These are phyloP conservation scores for Penicillium egyptiacum DNA, from an alignment of 495 filamentous ascomycete genomes.

Conservation along the genomic window DNA sequence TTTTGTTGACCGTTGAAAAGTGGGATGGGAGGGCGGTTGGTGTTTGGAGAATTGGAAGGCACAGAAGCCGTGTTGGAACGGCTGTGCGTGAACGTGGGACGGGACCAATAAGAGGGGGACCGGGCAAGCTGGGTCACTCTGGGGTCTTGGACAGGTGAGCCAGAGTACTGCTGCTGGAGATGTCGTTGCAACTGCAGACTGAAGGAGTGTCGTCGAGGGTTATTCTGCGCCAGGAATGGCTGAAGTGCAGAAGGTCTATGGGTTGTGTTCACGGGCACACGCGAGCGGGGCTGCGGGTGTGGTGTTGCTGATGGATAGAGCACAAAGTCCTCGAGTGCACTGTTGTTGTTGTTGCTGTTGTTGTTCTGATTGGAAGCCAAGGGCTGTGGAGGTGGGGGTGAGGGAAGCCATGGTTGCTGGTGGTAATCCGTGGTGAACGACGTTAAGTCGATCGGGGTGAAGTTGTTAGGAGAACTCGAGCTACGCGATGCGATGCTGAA, in stretches of 20 bases:
- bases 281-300: conserved; percentile 38
- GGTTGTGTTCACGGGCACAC: conserved; percentile 40
- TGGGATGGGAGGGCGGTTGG: conserved; percentile 54
- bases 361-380: conserved; percentile 47
- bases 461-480: conserved; percentile 52
- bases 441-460: conserved; percentile 53
- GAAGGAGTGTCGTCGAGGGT: conserved; percentile 36
- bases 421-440: conserved; percentile 66
- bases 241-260: conserved; percentile 40
- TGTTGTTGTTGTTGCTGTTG: conserved; percentile 45
- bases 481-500: conserved; percentile 52
- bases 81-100: conserved; percentile 39
- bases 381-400: conserved; percentile 49
- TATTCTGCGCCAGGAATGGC: conserved; percentile 38
- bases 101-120: conserved; percentile 48
- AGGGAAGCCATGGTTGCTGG: conserved; percentile 63
- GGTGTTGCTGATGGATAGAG: conserved; percentile 38
- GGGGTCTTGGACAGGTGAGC: conserved; percentile 38
- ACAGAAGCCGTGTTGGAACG: conserved; percentile 36
- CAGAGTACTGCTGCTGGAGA: conserved; percentile 39
- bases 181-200: conserved; percentile 41
- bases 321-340: conserved; percentile 48
- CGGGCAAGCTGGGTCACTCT: conserved; percentile 41
- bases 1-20: conserved; percentile 44
- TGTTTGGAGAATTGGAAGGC: conserved; percentile 38